phyloP scores from a whole-genome alignment of 2,329 filamentous ascomycete species.

The Simplicillium sp. region DNA sequence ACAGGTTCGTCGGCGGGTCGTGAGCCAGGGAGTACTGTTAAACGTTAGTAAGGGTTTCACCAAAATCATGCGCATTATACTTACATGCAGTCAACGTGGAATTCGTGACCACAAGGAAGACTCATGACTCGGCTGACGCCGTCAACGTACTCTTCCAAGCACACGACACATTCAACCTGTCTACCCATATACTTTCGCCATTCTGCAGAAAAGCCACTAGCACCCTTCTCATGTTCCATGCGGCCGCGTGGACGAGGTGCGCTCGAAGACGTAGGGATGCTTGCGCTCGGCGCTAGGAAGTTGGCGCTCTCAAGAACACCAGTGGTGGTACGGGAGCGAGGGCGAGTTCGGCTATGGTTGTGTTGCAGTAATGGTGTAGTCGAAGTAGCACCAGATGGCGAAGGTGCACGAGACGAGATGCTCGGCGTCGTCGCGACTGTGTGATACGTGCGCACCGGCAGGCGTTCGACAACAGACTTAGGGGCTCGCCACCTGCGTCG shows the following conservation, averaged over 20 bases:
- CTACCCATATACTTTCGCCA: constrained; percentile 60
- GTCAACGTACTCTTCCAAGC: constrained; percentile 91
- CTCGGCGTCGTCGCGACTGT: constrained; percentile 58
- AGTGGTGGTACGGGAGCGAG: constrained; percentile 57
- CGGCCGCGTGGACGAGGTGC: constrained; percentile 19
- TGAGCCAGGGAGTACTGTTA: constrained; percentile 85
- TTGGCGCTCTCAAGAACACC: constrained; percentile 45
- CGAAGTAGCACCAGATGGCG: constrained; percentile 55
- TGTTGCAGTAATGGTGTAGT: constrained; percentile 73
- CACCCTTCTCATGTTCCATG: constrained; percentile 38
- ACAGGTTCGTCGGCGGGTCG: constrained; percentile 89
- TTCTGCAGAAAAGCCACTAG: constrained; percentile 31
- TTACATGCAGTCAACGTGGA: constrained; percentile 97
- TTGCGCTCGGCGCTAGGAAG: constrained; percentile 31
- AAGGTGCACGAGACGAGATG: constrained; percentile 47
- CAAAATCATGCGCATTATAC: constrained; percentile 26
- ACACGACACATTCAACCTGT: constrained; percentile 88
- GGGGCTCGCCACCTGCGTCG: constrained; percentile 91
- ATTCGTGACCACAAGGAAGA: constrained; percentile 93
- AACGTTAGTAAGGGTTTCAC: constrained; percentile 11
- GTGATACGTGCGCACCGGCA: constrained; percentile 94
- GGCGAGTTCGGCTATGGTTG: constrained; percentile 40
- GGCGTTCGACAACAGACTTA: constrained; percentile 85
- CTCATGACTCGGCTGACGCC: constrained; percentile 95
- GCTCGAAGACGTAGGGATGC: constrained; percentile 26